Evolutionary conservation across 176 grass and related monocot species (phyloP), one percentile per base, ranked within the genome.

Genomic region (Metroxylon sagu): DNA sequence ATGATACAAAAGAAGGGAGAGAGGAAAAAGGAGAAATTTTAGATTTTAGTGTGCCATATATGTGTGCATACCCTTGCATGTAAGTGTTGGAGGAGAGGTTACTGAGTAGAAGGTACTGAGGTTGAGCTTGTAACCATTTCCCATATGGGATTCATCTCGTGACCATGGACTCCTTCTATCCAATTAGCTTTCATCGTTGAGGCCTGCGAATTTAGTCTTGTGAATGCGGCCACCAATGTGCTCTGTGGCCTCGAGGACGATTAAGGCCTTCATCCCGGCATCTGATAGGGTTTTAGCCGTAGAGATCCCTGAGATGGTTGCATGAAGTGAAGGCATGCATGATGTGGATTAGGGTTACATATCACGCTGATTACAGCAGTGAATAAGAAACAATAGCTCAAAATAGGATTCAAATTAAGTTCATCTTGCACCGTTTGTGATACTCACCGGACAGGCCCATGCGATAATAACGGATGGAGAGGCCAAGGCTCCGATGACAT

Each of bases 171-270:
- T 2, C 88, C 88, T 66, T 92, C 88, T 49, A 90, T 68, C 87
- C 87, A 92, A 53, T 86, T 92, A 4, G 79, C 88, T 0, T 83
- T 80, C 14, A 78, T 54, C 79, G 71, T 81, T 80, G 5, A 83
- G 0, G 0, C 76, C 88, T 1, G 69, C 76, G 26, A 92, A 83
- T 12, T 83, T 69, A 2, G 50, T 61, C 60, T 83, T 82, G 65
- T 74, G 83, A 18, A 92, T 83, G 25, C 83, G 72, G 3, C 88
- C 88, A 2, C 88, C 88, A 1, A 92, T 57, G 52, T 17, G 79
- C 5, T 67, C 76, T 2, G 79, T 92, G 18, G 73, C 83, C 70
- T 92, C 88, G 18, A 92, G 69, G 14, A 92, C 72, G 49, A 92
- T 5, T 7, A 93, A 17, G 60, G 86, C 60, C 3, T 43, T 75